These are phyloP conservation scores for Venturia pyrina DNA, from an alignment of 2,329 filamentous ascomycete genomes.

Conservation along the genomic window DNA sequence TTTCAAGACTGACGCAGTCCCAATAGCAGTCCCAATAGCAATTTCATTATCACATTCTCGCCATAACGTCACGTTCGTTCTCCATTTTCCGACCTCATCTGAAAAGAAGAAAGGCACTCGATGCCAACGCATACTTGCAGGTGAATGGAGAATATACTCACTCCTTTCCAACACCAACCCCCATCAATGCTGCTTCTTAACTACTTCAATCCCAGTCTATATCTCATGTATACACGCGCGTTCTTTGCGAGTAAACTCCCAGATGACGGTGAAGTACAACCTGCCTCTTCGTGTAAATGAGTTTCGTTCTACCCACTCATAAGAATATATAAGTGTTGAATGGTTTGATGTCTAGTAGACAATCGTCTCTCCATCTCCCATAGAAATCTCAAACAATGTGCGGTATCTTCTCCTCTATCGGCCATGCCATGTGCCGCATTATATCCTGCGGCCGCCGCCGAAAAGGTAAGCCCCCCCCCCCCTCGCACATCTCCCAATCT, in stretches of 20 bases:
- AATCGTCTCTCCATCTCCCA: background rate
- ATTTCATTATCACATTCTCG: too few relatives aligned
- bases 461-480: background rate
- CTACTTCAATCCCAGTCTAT: background rate
- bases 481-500: background rate
- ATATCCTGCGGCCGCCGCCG: background rate
- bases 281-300: background rate
- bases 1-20: too few relatives aligned
- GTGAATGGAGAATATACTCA: background rate
- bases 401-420: background rate
- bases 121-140: background rate
- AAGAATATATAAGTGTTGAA: background rate
- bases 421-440: background rate
- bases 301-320: background rate
- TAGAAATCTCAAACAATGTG: background rate
- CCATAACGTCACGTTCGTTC: too few relatives aligned
- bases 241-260: background rate
- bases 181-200: background rate
- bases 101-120: background rate
- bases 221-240: background rate
- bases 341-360: background rate
- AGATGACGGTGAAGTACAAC: background rate
- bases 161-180: background rate
- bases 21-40: too few relatives aligned
- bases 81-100: background rate